phyloP scores from a whole-genome alignment of 2,329 filamentous ascomycete species.

The Xylaria arbuscula region DNA sequence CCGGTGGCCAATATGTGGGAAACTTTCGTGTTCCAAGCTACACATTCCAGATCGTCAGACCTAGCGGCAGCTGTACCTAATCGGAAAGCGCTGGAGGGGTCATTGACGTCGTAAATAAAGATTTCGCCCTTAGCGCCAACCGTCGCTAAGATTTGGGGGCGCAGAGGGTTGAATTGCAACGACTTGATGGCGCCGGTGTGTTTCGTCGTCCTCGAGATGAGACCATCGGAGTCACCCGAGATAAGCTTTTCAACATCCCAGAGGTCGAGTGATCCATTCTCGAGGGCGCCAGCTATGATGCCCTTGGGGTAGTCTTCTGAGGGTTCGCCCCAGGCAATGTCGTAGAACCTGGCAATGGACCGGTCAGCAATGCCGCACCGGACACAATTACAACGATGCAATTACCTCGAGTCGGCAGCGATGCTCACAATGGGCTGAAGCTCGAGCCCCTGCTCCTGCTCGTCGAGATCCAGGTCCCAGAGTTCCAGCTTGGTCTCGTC shows the following conservation, averaged over 20 bases:
- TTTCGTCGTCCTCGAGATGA: constrained; percentile 87
- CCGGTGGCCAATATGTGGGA: constrained; percentile 96
- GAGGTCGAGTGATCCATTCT: constrained; percentile 91
- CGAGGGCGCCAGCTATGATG: constrained; percentile 93
- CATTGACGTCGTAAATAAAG: constrained; percentile 94
- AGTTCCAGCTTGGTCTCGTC: constrained; percentile 96
- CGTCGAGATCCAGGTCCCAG: constrained; percentile 91
- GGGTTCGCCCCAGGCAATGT: constrained; percentile 91
- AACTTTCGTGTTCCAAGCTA: constrained; percentile 99
- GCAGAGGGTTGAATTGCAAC: constrained; percentile 94
- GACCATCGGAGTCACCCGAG: constrained; percentile 72
- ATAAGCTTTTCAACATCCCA: constrained; percentile 86
- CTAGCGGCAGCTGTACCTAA: constrained; percentile 88
- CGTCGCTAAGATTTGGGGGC: constrained; percentile 90
- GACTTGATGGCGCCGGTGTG: constrained; percentile 94
- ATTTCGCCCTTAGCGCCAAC: constrained; percentile 95
- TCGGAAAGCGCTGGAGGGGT: constrained; percentile 86
- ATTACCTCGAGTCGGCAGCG: constrained; percentile 87
- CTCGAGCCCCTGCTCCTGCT: constrained; percentile 79
- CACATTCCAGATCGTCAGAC: constrained; percentile 92
- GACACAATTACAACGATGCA: constrained; percentile 4
- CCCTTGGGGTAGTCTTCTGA: constrained; percentile 82
- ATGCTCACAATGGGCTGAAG: constrained; percentile 87
- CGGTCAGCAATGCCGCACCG: constrained; percentile 38
- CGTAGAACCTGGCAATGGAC: constrained; percentile 79